These are phyloP conservation scores for Teratosphaeria nubilosa DNA, from an alignment of 2,329 filamentous ascomycete species.

Conservation along the genomic window DNA sequence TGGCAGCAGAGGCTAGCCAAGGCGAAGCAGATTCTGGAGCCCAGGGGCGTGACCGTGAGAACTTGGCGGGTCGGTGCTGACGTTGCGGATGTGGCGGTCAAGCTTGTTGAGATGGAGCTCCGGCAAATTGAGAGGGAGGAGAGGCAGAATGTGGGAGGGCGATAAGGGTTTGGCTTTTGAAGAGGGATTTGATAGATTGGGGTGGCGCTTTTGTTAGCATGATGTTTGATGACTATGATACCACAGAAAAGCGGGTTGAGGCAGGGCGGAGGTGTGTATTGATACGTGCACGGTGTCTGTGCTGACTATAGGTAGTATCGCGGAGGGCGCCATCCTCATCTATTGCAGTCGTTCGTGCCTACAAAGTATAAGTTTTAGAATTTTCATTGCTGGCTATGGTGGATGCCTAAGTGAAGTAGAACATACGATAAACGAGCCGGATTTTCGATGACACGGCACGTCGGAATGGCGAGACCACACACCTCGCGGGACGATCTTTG, in stretches of 20 bases:
- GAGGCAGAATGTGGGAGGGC: not conserved
- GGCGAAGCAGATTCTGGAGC: slow-evolving; percentile 54
- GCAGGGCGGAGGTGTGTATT: not conserved
- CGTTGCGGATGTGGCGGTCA: slow-evolving; percentile 55
- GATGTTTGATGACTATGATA: not conserved
- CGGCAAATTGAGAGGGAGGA: slow-evolving; percentile 19
- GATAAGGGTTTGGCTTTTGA: not conserved
- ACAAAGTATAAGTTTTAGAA: not conserved
- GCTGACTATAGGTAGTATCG: not conserved
- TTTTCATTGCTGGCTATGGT: not conserved
- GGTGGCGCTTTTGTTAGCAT: not conserved
- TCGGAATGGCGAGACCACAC: too few species aligned
- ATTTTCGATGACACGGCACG: too few species aligned
- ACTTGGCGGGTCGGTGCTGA: slow-evolving; percentile 66
- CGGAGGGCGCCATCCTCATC: not conserved
- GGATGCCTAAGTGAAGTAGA: too few species aligned
- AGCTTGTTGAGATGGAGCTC: slow-evolving; percentile 50
- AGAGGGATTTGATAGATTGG: not conserved
- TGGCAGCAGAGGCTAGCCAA: slow-evolving; percentile 60
- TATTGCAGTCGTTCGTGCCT: not conserved
- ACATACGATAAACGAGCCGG: too few species aligned
- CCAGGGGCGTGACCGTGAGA: slow-evolving; percentile 56
- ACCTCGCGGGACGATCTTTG: too few species aligned
- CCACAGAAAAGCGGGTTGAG: not conserved
- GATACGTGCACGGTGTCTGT: not conserved